Conservation (phyloP, 305 asterid species). For the Solanum hybrid region DNA sequence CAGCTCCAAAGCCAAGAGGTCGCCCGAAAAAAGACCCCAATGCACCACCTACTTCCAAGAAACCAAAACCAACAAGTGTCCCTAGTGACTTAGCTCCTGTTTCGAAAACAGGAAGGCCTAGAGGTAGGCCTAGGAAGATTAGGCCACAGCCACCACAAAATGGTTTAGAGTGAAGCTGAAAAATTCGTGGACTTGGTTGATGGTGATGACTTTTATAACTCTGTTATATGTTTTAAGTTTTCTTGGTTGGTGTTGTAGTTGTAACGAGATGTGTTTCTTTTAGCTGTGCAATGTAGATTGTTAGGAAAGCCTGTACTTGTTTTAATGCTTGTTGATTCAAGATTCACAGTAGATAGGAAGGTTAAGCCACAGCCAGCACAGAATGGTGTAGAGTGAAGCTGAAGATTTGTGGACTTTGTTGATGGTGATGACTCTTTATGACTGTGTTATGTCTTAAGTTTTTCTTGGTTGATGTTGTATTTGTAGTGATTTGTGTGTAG, state of each 20-base stretch:
- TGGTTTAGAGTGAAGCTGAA: conserved; percentile 38
- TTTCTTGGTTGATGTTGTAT: not conserved
- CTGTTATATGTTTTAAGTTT: not conserved
- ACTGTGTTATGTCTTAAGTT: not conserved
- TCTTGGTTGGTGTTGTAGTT: not conserved
- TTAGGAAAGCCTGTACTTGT: not conserved
- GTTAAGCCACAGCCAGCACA: conserved; percentile 39
- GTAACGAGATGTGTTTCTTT: not conserved
- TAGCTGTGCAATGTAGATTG: not conserved
- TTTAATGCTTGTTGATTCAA: not conserved
- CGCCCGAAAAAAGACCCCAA: conserved; percentile 72
- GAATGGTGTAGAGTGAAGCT: conserved; percentile 40
- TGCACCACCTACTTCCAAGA: conserved; percentile 57
- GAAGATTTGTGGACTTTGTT: not conserved
- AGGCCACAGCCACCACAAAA: conserved; percentile 37
- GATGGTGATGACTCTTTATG: not conserved
- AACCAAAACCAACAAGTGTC: conserved; percentile 29
- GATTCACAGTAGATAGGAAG: conserved; percentile 22
- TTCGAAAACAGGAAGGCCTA: conserved; percentile 47
- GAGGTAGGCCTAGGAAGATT: conserved; percentile 74
- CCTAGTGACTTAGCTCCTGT: conserved; percentile 18
- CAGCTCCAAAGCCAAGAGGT: conserved; percentile 48
- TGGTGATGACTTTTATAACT: not conserved
- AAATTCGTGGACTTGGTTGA: not conserved
- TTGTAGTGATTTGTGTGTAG: not conserved